Base-by-base conservation (phyloP, 2,329 filamentous ascomycete genomes). In the Alternaria brassicae region DNA sequence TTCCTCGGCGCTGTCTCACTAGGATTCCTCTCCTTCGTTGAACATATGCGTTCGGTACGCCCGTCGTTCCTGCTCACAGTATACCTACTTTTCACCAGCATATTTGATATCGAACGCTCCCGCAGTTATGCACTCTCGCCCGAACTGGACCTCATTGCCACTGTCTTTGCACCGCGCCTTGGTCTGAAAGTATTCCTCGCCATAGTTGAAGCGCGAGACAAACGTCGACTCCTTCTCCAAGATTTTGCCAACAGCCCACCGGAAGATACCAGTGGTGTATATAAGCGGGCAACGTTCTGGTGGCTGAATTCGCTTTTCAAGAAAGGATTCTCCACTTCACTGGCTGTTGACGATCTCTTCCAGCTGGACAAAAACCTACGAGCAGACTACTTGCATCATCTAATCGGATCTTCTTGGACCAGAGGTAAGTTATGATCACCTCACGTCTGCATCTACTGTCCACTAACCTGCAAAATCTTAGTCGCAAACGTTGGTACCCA, bases 221-320 rank as follows among this genome's bases (percentile, higher is more conserved):
- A 85, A 66, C 69, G 77, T 42, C 63, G 66, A 4, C 73, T 82
- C 5, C 70, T 84, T 3, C 71, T 77, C 13, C 61, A 71, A 3
- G 72, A 78, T 23, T 82, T 79, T 45, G 70, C 73, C 1, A 61
- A 68, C 2, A 79, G 77, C 40, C 83, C 84, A 1, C 80, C 78
- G 0, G 86, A 88, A 66, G 81, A 81, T 3, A 85, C 81, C 2
- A 83, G 81, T 45, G 80, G 84, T 3, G 73, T 84, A n/a, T 82
- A 82, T 62, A 85, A 77, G 59, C 76, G 78, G 41, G 73, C 72
- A 0, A 72, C 84, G 12, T 86, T 86, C 66, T 82, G 79, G 76
- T 87, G 85, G 85, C 70, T 86, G 49, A 85, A 82, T 57, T 77
- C 79, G 2, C 68, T 88, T 6, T 81, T 88, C 40, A 77, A 77